These are phyloP conservation scores for Fraxinus ornus DNA, from an alignment of 305 asterid genomes.

Conservation along the genomic window DNA sequence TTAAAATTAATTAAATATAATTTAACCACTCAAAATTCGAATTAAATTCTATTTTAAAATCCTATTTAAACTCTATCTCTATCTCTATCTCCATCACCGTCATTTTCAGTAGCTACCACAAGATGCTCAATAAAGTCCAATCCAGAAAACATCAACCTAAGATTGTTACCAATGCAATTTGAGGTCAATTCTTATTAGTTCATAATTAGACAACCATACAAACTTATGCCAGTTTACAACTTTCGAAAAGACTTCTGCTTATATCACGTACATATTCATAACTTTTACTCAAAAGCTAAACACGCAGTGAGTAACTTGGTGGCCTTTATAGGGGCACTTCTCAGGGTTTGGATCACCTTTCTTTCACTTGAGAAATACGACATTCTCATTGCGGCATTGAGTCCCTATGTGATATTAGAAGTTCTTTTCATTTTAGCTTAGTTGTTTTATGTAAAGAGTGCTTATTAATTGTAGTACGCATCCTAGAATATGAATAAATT, in stretches of 20 bases:
- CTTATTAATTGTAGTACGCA: too few relatives aligned
- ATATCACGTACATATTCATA: neutral
- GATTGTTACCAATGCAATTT: neutral
- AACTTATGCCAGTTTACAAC: neutral
- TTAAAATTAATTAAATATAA: too few relatives aligned
- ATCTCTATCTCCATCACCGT: neutral
- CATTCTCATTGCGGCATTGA: conserved; percentile 31
- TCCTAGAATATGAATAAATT: too few relatives aligned
- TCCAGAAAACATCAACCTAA: conserved; percentile 8
- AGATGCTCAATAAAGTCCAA: conserved; percentile 12
- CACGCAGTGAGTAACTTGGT: conserved; percentile 40
- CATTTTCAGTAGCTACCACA: neutral
- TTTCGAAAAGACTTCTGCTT: neutral
- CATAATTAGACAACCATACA: neutral
- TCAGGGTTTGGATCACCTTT: conserved; percentile 43
- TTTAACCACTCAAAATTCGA: too few relatives aligned
- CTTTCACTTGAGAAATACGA: conserved; percentile 40
- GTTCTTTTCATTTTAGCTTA: too few relatives aligned
- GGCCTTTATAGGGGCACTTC: conserved; percentile 37
- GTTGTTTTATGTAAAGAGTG: too few relatives aligned
- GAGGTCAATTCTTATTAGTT: neutral
- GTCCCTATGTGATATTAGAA: conserved; percentile 3
- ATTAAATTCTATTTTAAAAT: too few relatives aligned
- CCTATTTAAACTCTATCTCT: too few relatives aligned
- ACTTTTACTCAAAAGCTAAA: conserved; percentile 35